phyloP scores from a whole-genome alignment of 1,284 basidiomycete species.

The Amylostereum areolatum region DNA sequence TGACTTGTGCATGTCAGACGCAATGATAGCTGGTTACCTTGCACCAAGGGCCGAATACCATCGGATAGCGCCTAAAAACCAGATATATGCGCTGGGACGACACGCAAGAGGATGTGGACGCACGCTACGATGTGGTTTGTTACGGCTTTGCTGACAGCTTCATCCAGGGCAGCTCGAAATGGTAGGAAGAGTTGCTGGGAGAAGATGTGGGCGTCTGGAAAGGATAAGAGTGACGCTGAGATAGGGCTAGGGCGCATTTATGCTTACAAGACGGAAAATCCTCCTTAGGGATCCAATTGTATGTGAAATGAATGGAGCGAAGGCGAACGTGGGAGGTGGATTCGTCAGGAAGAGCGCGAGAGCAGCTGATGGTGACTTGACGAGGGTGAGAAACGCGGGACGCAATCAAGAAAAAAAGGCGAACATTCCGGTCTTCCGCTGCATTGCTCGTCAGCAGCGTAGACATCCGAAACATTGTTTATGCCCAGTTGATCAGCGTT shows the following conservation, averaged over 20 bases:
- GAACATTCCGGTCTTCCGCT: too few relatives aligned
- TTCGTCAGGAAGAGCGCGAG: conserved; percentile 7
- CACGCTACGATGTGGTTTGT: conserved; percentile 56
- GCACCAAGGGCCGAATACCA: conserved; percentile 65
- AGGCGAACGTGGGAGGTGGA: conserved; percentile 2
- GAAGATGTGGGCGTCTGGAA: conserved; percentile 27
- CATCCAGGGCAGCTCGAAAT: conserved; percentile 42
- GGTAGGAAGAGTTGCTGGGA: conserved; percentile 44
- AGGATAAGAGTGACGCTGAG: background rate
- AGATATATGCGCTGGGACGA: background rate
- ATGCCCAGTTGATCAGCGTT: conserved; percentile 53
- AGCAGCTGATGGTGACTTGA: conserved; percentile 5
- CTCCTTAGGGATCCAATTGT: conserved; percentile 10
- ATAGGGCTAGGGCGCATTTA: background rate
- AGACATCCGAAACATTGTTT: conserved; percentile 45
- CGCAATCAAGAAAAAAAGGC: too few relatives aligned
- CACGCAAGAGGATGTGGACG: background rate
- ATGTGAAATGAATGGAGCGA: conserved; percentile 11
- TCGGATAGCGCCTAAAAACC: conserved; percentile 56
- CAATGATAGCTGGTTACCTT: conserved; percentile 37
- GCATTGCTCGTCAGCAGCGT: too few relatives aligned
- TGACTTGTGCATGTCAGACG: background rate
- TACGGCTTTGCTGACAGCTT: conserved; percentile 47
- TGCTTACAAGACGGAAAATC: conserved; percentile 1
- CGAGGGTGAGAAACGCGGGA: background rate